phyloP scores from a whole-genome alignment of 495 filamentous ascomycete species.

The Saxispiralis lemnorum region DNA sequence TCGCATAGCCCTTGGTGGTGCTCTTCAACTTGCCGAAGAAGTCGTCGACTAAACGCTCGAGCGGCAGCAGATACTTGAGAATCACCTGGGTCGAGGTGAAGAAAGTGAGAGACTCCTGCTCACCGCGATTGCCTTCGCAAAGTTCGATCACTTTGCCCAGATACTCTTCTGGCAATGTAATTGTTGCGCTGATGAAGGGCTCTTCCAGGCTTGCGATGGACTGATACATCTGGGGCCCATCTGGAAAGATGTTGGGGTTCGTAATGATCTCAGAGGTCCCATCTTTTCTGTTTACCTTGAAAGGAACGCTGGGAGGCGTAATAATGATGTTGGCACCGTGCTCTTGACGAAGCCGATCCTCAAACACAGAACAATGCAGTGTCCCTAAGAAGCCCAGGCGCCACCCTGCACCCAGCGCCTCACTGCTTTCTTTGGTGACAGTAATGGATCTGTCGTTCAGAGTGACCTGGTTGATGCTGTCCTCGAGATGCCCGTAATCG shows the following conservation, averaged over 20 bases:
- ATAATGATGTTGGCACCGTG: slow-evolving; percentile 93
- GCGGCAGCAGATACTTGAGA: slow-evolving; percentile 74
- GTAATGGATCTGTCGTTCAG: slow-evolving; percentile 92
- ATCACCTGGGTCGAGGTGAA: slow-evolving; percentile 93
- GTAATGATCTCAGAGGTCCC: slow-evolving; percentile 57
- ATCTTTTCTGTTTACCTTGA: slow-evolving; percentile 61
- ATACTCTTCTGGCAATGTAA: slow-evolving; percentile 87
- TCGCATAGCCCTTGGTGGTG: slow-evolving; percentile 65
- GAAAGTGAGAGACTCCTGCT: slow-evolving; percentile 70
- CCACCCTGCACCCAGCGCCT: slow-evolving; percentile 87
- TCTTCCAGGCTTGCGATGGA: slow-evolving; percentile 54
- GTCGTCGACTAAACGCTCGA: slow-evolving; percentile 81
- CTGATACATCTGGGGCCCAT: slow-evolving; percentile 42
- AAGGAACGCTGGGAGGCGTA: slow-evolving; percentile 85
- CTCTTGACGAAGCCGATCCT: slow-evolving; percentile 88
- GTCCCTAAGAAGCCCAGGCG: slow-evolving; percentile 89
- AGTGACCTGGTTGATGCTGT: slow-evolving; percentile 83
- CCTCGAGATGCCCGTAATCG: slow-evolving; percentile 73
- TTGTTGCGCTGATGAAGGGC: slow-evolving; percentile 68
- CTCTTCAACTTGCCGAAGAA: slow-evolving; percentile 96
- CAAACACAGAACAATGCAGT: slow-evolving; percentile 92
- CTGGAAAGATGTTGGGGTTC: slow-evolving; percentile 76
- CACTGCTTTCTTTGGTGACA: slow-evolving; percentile 78
- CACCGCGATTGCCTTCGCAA: slow-evolving; percentile 74
- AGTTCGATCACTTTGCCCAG: slow-evolving; percentile 87